Base-by-base conservation (phyloP, 75 land plant genomes). In the Ceratopteris richardii region DNA sequence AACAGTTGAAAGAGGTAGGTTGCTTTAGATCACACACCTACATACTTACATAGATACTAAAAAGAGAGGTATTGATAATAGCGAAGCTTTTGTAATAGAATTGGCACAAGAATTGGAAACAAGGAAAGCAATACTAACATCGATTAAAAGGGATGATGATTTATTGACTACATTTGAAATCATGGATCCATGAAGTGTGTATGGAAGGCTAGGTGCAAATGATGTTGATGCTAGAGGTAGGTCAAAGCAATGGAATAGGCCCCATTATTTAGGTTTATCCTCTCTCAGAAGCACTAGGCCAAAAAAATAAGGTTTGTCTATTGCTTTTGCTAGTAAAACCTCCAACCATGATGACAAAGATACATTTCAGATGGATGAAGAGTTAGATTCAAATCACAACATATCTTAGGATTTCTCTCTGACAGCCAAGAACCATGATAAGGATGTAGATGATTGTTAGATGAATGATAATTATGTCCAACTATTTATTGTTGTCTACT, bases 341-440 rank as follows among this genome's bases (percentile, higher is more conserved):
- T 19, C 65, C 31, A 52, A 29, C 30, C 58, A 22, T 51, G 44
- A 51, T 39, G 84, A 77, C 0, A 71, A 81, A 61, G 82, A 68
- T 70, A 73, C 86, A 31, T 95, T 90, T 44, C 62, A 81, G 62
- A 70, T 95, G 19, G 99, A 90, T 63, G 99, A 95, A 71, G 99
- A 95, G 74, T 65, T 95, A 26, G 97, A 90, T 62, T 25, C 70
- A 21, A 83, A 87, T 46, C 67, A 58, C 14, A 7, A 24, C 6
- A 62, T 52, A 17, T 17, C 14, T 17, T 24, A 52, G 25, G 54
- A 52, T 11, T 23, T 5, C 14, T 26, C 54, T 26, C 5, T 19
- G 6, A 7, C 9, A 4, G 60, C 71, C 9, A 55, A 54, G 20
- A 61, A 80, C 56, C 63, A 77, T 58, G 89, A 81, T 42, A 91